Base-by-base conservation (phyloP, 2,329 filamentous ascomycete genomes). In the Colletotrichum endophyticum region DNA sequence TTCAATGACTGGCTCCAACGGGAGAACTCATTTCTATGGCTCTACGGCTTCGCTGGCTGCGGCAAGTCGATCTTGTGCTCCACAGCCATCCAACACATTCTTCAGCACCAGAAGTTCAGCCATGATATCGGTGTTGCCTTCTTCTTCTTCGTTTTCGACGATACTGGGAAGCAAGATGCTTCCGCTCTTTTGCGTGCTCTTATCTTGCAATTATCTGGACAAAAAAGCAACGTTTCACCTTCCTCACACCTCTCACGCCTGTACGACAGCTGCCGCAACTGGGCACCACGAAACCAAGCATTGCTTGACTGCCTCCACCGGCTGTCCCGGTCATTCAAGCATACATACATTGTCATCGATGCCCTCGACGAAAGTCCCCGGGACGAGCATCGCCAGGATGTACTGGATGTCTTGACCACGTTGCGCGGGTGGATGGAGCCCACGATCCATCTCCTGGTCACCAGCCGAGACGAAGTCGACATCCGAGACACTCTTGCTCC, bases 131-230 rank as follows among this genome's bases (percentile, higher is more conserved):
- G 80, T 1, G 64, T 86, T 8, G 83, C 80, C 2, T 85, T 83
- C 74, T 87, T 87, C 78, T 87, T 83, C 79, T 87, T 87, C 66
- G 81, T 83, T 8, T 86, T 86, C 75, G 84, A 82, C 53, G 84
- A 86, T 61, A 36, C 77, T 1, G 59, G 49, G 6, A 86, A 87
- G 56, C 82, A 84, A 74, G 76, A 82, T 25, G 32, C 75, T 0
- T 82, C 78, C 1, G 79, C 81, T 3, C 81, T 86, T 79, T 75
- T 87, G 3, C 81, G 83, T 7, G 80, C 83, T 4, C 69, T 87
- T 0, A 72, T 85, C 19, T 36, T 82, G 9, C 85, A 87, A 66
- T 79, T 87, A 5, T 82, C 81, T 6, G 53, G 69, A 1, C 5
- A 39, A 39, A 82, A 73, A 32, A 2, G 53, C 8, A 32, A 2